phyloP scores from a whole-genome alignment of 371 early-diverging fungal genomes.

The Lichtheimia corymbifera region DNA sequence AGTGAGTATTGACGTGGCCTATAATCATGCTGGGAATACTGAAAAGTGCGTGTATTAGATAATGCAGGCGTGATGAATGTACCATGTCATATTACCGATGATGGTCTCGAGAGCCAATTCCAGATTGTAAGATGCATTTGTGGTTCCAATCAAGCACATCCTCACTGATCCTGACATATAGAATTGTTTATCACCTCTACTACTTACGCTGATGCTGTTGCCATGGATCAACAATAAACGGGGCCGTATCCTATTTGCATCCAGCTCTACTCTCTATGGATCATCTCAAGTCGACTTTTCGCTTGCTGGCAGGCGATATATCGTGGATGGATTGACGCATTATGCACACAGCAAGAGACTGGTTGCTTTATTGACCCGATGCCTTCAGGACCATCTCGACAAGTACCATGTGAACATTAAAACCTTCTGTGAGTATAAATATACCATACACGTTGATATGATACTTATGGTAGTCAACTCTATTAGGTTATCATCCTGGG shows the following conservation, averaged over 20 bases:
- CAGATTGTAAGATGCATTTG: conserved; percentile 31
- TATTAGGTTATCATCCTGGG: conserved; percentile 47
- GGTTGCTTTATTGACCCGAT: conserved; percentile 23
- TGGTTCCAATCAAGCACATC: not conserved
- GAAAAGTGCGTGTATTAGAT: conserved; percentile 18
- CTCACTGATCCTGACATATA: conserved; percentile 3
- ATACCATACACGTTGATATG: too few relatives aligned
- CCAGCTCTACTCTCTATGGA: conserved; percentile 43
- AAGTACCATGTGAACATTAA: not conserved
- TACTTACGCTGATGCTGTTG: conserved; percentile 27
- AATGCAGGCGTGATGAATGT: conserved; percentile 79
- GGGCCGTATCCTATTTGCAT: conserved; percentile 39
- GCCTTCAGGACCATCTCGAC: conserved; percentile 15
- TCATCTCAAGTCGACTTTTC: conserved; percentile 20
- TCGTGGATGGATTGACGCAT: conserved; percentile 31
- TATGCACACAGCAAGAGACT: conserved; percentile 47
- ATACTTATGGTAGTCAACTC: too few relatives aligned
- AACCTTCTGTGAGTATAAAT: conserved; percentile 7
- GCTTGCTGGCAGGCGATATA: conserved; percentile 15
- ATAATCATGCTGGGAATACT: not conserved
- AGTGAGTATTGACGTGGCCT: conserved; percentile 25
- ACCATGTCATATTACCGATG: conserved; percentile 59
- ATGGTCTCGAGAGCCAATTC: conserved; percentile 76
- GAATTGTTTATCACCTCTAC: conserved; percentile 42
- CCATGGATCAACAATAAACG: conserved; percentile 27